These are phyloP conservation scores for Flaveria brownii DNA, from an alignment of 129 eudicot species.

Conservation along the genomic window DNA sequence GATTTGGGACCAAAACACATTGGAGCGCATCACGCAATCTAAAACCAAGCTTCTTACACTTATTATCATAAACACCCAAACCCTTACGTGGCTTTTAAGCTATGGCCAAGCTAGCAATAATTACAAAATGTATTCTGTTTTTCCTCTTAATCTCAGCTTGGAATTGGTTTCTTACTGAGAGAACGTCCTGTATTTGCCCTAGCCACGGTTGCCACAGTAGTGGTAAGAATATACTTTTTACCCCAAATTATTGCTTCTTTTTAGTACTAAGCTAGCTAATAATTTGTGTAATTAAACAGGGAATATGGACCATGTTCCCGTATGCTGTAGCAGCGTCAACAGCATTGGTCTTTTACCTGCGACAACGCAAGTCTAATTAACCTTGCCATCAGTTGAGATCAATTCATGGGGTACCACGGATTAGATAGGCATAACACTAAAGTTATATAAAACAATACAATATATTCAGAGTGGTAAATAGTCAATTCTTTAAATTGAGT, in stretches of 20 bases:
- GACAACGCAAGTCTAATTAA: constrained; percentile 52
- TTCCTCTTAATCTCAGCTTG: constrained; percentile 55
- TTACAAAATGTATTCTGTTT: constrained; percentile 10
- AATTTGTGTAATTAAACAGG: constrained; percentile 45
- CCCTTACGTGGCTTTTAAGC: background rate
- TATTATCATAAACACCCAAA: constrained; percentile 2
- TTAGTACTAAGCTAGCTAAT: constrained; percentile 5
- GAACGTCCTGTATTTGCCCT: constrained; percentile 90
- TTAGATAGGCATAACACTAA: constrained; percentile 27
- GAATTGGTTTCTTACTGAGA: constrained; percentile 75
- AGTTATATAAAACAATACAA: constrained; percentile 13
- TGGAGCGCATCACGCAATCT: too few species aligned
- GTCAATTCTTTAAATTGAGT: constrained; percentile 19
- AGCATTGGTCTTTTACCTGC: constrained; percentile 62
- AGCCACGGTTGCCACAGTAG: constrained; percentile 90
- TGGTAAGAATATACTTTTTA: constrained; percentile 44
- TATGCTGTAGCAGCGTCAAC: constrained; percentile 78
- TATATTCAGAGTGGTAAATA: constrained; percentile 23
- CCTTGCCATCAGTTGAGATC: background rate
- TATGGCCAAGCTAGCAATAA: constrained; percentile 14
- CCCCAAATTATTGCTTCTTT: constrained; percentile 8
- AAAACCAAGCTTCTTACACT: background rate
- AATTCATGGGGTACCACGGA: constrained; percentile 7
- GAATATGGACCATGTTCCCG: constrained; percentile 79
- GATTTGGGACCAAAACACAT: too few species aligned